Percentiles rank a stretch among this genome's conserved stretches.
Evolutionary conservation across 148 eudicot species (phyloP).

Genomic region (Cornus suecica): DNA sequence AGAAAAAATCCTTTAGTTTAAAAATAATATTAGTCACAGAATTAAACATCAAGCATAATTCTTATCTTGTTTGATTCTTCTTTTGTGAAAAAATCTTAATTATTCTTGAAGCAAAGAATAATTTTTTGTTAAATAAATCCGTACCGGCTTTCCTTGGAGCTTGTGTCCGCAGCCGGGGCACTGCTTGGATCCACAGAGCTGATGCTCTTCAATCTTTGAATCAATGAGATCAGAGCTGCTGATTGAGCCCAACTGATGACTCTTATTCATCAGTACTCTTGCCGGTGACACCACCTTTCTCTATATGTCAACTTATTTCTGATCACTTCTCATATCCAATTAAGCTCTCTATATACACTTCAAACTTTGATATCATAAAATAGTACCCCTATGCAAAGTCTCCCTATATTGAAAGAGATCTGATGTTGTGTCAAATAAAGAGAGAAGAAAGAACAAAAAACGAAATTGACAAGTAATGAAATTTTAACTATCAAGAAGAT

Average conservation of each 20-base stretch:
- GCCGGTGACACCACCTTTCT: not conserved
- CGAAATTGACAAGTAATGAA: slow-evolving; percentile 5
- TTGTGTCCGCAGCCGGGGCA: slow-evolving; percentile 97
- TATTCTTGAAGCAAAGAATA: slow-evolving; percentile 26
- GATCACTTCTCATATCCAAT: slow-evolving; percentile 16
- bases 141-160: slow-evolving; percentile 89
- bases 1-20: not conserved
- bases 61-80: slow-evolving; percentile 20
- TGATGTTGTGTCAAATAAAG: not conserved
- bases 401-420: not conserved
- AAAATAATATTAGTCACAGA: not conserved
- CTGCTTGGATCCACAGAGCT: slow-evolving; percentile 80
- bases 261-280: slow-evolving; percentile 39
- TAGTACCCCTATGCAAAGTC: not conserved
- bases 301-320: slow-evolving; percentile 13
- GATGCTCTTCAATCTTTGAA: slow-evolving; percentile 96
- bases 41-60: slow-evolving; percentile 7
- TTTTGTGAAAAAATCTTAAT: slow-evolving; percentile 24
- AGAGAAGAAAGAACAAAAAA: not conserved
- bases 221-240: slow-evolving; percentile 87
- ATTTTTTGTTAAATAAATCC: slow-evolving; percentile 8
- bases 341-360: not conserved
- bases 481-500: not conserved
- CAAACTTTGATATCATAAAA: not conserved
- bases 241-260: slow-evolving; percentile 45